Evolutionary conservation across 805 yeast species (phyloP).

Genomic region (Geotrichum ghanense): DNA sequence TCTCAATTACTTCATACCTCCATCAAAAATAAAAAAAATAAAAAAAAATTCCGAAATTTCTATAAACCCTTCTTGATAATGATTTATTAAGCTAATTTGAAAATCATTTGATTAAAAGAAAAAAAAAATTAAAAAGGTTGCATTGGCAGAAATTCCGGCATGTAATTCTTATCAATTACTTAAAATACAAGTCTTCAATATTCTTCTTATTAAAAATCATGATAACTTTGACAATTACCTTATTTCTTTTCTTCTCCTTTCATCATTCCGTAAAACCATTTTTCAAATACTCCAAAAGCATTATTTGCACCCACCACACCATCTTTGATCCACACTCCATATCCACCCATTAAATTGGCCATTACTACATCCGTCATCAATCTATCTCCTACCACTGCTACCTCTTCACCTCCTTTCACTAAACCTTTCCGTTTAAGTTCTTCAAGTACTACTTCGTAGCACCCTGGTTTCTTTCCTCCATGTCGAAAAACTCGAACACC

Average conservation of each 20-base stretch:
- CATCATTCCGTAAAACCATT: constrained; percentile 3
- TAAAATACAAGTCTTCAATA: too few species aligned
- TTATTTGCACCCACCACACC: constrained; percentile 43
- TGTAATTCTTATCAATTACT: too few species aligned
- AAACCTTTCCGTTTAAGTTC: constrained; percentile 43
- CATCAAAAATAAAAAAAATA: too few species aligned
- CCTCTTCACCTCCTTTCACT: constrained; percentile 41
- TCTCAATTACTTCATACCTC: too few species aligned
- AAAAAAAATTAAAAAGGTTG: too few species aligned
- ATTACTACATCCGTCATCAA: constrained; percentile 82
- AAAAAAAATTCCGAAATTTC: too few species aligned
- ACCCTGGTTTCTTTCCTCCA: constrained; percentile 26
- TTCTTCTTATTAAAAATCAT: too few species aligned
- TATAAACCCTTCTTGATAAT: too few species aligned
- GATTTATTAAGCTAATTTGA: too few species aligned
- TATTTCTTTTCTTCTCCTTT: neutral
- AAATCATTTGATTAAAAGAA: too few species aligned
- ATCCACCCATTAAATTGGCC: constrained; percentile 90
- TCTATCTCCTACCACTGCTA: constrained; percentile 85
- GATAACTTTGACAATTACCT: too few species aligned
- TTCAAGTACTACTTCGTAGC: constrained; percentile 48
- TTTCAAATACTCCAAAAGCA: constrained; percentile 10
- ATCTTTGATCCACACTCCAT: constrained; percentile 70
- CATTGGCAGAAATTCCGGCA: too few species aligned
- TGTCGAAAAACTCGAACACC: constrained; percentile 27